Evolutionary conservation across 345 rosid genomes (phyloP), one percentile per base, ranked within the genome.

Genomic region (Turnera subulata): DNA sequence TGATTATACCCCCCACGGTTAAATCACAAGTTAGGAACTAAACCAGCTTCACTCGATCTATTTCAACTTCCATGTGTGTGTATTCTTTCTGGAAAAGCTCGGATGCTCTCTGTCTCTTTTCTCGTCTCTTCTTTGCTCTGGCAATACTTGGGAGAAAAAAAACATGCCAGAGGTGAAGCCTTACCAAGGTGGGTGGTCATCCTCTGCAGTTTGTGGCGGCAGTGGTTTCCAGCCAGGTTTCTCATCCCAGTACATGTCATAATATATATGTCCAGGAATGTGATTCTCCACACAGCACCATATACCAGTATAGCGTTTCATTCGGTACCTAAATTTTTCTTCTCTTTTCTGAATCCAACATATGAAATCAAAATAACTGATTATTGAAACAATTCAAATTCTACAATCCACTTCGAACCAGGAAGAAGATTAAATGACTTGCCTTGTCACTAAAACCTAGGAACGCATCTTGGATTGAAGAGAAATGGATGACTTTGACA

Each of bases 201-300:
- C 96, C 39, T 68, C 77, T 1, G 83, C 57, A 17, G 84, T 77
- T 68, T 78, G 84, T 18, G 97, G 97, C 20, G 97, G 97, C 49
- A 71, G 51, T 2, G 99, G 88, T 70, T 89, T 89, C 97, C 99
- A 93, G 47, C 59, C 78, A 0, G 99, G 91, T 76, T 89, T 89
- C 84, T 89, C 90, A 15, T 93, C 99, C 99, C 99, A 93, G 61
- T 83, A 89, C 88, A 84, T 89, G 68, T 89, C 96, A 37, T 93
- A 93, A 56, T 89, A 89, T 52, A 93, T 79, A 64, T 93, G 99
- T 46, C 99, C 99, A 0, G 97, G 96, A 46, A 64, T 63, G 64
- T 82, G 89, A 79, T 71, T 78, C 40, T 71, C 81, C 33, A 86
- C 86, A 29, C 99, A 93, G 69, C 99, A 93, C 99, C 99, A 93